A percentile compares a stretch with the other conserved stretches of the same genome.
Conservation (phyloP, 805 yeast genomes). For the Zygotorulaspora sp. region DNA sequence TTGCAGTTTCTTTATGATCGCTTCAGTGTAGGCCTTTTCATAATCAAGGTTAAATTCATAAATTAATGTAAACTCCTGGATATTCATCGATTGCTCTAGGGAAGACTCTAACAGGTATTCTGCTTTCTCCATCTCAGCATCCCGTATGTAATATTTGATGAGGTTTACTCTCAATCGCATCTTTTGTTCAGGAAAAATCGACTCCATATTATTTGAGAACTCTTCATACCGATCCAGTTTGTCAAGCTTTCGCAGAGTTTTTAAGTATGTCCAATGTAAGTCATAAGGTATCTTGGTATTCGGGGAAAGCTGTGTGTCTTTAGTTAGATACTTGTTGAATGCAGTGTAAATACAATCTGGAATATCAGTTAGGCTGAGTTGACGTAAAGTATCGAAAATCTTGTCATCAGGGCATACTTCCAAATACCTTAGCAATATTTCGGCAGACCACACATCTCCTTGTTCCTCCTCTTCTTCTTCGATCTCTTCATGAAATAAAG, state of each 20-base stretch:
- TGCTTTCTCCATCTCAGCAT: conserved; percentile 38
- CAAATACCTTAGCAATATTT: conserved; percentile 22
- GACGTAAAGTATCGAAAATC: conserved; percentile 8
- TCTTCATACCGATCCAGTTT: conserved; percentile 31
- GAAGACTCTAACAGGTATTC: conserved; percentile 46
- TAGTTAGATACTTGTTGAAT: conserved; percentile 16
- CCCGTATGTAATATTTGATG: conserved; percentile 45
- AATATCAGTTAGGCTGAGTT: conserved; percentile 21
- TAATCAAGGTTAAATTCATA: conserved; percentile 61
- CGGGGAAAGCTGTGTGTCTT: conserved; percentile 3
- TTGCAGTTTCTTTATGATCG: conserved; percentile 14
- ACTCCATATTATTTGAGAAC: conserved; percentile 9
- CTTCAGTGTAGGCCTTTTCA: conserved; percentile 31
- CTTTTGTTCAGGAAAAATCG: conserved; percentile 55
- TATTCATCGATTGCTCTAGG: conserved; percentile 43
- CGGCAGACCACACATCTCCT: conserved; percentile 26
- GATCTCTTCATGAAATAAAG: conserved; percentile 7
- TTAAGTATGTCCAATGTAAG: conserved; percentile 16
- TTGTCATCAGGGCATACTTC: conserved; percentile 19
- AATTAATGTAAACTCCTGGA: conserved; percentile 57
- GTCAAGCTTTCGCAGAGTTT: conserved; percentile 10
- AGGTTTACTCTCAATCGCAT: conserved; percentile 45
- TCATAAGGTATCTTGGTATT: conserved; percentile 12
- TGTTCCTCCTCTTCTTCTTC: conserved; percentile 6
- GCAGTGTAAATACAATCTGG: conserved; percentile 10